Evolutionary conservation across 345 rosid genomes (phyloP), one percentile per base, ranked within the genome.

Genomic region (Clarkia xantiana): DNA sequence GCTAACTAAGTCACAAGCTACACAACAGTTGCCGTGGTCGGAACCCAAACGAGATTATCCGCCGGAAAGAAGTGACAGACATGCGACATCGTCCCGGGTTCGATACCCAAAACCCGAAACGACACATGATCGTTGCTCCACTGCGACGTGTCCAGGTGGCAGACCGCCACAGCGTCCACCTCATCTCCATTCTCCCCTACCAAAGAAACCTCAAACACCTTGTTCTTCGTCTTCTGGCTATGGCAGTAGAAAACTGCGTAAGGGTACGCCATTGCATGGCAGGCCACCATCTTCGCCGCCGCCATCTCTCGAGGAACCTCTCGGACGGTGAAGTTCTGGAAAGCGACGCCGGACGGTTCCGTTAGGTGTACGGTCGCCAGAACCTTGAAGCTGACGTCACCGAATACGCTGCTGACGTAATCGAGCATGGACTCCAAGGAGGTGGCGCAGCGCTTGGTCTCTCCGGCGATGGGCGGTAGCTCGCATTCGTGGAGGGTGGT

Each of bases 351-450:
- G 3, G 40, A 44, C 1, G 71, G 55, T 10, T 56, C 58, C 3
- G 53, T 46, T 8, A 70, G 47, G 43, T 63, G 67, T 44, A 18
- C 16, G 0, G 79, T 75, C 17, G 54, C 40, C 9, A 72, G 1
- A 7, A 48, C 44, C 20, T 43, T 38, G 55, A 71, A 59, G 3
- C 18, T 52, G 47, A 34, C 47, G 1, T 12, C 52, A 16, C 73
- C 75, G 11, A 76, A 52, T 34, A 49, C 17, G 9, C 44, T 18
- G 17, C 15, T 67, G 8, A 53, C 69, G 39, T 57, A 76, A 23
- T 63, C 82, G 16, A 69, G 67, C 80, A 67, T 62, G 54, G 80
- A 67, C 49, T 79, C 78, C 2, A 71, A 43, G 11, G 82, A 76
- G 18, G 78, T 73, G 0, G 72, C 67, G 13, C 80, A 79, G 17